Base-by-base conservation (phyloP, 2,329 filamentous ascomycete genomes). In the Chaetomiaceae sp. region DNA sequence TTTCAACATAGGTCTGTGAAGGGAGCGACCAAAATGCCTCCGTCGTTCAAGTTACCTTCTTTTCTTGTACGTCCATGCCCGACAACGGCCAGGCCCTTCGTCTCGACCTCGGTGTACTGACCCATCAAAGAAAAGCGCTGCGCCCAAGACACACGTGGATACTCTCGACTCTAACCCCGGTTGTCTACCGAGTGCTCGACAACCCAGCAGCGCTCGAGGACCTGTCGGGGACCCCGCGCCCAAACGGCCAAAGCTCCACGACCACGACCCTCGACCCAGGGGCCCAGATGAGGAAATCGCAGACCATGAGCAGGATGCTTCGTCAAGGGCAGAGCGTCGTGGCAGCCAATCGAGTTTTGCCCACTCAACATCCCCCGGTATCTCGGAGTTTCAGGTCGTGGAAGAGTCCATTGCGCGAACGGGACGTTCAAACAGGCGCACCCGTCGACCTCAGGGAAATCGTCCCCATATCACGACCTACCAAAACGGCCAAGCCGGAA, bases 141-240 rank as follows among this genome's bases (percentile, higher is more conserved):
- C 20, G 46, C 44, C 54, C 30, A 48, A 19, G 44, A 55, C 34
- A 50, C 60, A 65, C 56, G 59, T 59, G 40, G 40, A 55, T 20
- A 56, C 51, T 5, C 52, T 58, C 39, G 34, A 57, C 13, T 45
- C 51, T 1, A 21, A 19, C 16, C 45, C 45, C 37, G 33, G 33
- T 9, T 19, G 19, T 10, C 25, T 40, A 3, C 31, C 52, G 4
- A 9, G 16, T 3, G 27, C 16, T n/a, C 43, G 14, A 8, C 35
- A 19, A 27, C 13, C 39, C 3, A 38, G 34, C 13, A 30, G 17
- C 34, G 19, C 41, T 12, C 40, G 27, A 23, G 23, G 37, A 2
- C 30, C 31, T 12, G 20, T 6, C 17, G 27, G 30, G 5, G 31
- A 51, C 19, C 45, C 51, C 6, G 19, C 42, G 1, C 21, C 48